These are phyloP conservation scores for Cardamine chenopodiifolia DNA, from an alignment of 345 rosid genomes.

Conservation along the genomic window DNA sequence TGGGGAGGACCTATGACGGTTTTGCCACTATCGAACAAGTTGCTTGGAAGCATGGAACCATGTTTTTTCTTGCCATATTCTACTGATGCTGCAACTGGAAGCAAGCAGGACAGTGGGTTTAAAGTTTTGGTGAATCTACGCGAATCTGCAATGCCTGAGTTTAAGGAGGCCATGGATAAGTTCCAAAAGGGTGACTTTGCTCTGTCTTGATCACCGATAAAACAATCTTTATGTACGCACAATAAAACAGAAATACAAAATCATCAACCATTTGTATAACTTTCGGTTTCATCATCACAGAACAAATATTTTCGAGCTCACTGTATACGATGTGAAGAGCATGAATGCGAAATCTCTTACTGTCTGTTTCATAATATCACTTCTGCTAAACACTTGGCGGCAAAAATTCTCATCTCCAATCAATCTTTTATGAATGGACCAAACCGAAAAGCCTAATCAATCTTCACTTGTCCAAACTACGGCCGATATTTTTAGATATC, in stretches of 20 bases:
- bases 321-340: slow-evolving; percentile 16
- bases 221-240: background rate
- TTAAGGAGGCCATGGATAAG: slow-evolving; percentile 66
- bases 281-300: slow-evolving; percentile 24
- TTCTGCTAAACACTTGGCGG: background rate
- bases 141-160: slow-evolving; percentile 52
- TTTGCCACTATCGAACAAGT: slow-evolving; percentile 60
- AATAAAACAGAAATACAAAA: slow-evolving; percentile 14
- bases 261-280: slow-evolving; percentile 29
- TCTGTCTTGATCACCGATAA: slow-evolving; percentile 24
- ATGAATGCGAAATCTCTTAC: slow-evolving; percentile 10
- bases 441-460: slow-evolving; percentile 1
- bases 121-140: slow-evolving; percentile 69
- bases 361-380: background rate
- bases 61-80: slow-evolving; percentile 88
- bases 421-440: slow-evolving; percentile 4
- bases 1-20: slow-evolving; percentile 85
- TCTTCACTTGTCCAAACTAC: slow-evolving; percentile 68
- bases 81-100: slow-evolving; percentile 39
- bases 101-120: slow-evolving; percentile 56
- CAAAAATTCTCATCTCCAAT: background rate
- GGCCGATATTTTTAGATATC: slow-evolving; percentile 62
- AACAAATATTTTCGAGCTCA: slow-evolving; percentile 24
- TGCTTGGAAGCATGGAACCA: slow-evolving; percentile 78
- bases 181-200: slow-evolving; percentile 50